Evolutionary conservation across 2,329 filamentous ascomycete species (phyloP), one percentile per base, ranked within the genome.

Genomic region (Clarireedia hainanense): DNA sequence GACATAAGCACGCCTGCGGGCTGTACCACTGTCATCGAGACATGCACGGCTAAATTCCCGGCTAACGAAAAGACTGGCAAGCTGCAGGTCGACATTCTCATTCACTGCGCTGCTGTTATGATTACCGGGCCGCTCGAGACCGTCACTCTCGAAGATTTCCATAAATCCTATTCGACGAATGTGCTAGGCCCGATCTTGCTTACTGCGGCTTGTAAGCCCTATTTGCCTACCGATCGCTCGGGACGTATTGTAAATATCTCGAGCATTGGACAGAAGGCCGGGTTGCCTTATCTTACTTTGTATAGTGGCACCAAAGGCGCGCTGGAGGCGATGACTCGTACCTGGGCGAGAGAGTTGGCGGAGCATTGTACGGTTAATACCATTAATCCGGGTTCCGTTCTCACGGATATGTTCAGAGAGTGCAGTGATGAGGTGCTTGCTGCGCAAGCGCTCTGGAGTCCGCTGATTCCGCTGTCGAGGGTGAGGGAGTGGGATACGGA

Each of bases 51-150:
- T 40, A 17, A 34, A 52, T 10, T 47, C 50, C 49, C 47, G 56
- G 5, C 43, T 1, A 50, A 55, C 15, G 9, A 26, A 17, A 57
- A 53, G 15, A 74, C 80, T 60, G 73, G 81, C 65, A 65, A 70
- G 58, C 79, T 89, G 68, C 80, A 84, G 64, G 77, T 95, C 65
- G 88, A 94, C 72, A 88, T 94, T 57, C 75, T 95, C 55, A 75
- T 95, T 74, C 92, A 95, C 79, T 92, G 92, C 70, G 89, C 90
- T 26, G 89, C 88, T 56, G 72, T 83, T 12, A 74, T 80, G 40
- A 73, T 91, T 72, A 80, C 84, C 65, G 51, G 51, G 2, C 70
- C 75, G 34, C 71, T 86, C 20, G 78, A 81, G 50, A 78, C 85
- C 36, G 79, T 89, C 57, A 78, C 77, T 4, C 65, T 74, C 4